Conservation (phyloP, 306 rosid genomes). For the Carpinus fangiana region DNA sequence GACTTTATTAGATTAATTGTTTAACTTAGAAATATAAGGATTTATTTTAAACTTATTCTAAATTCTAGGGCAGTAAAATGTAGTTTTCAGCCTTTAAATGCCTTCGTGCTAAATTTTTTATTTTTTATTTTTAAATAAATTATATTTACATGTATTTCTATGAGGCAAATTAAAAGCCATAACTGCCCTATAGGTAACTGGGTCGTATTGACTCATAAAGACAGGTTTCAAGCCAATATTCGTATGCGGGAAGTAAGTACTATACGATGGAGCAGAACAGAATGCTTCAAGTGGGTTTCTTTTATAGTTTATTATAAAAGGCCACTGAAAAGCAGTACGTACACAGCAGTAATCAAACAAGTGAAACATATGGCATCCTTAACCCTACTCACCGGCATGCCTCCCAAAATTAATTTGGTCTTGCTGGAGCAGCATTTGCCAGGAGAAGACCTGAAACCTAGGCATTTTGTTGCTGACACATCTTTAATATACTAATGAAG, state of each 20-base stretch:
- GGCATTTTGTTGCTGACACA: slow-evolving; percentile 40
- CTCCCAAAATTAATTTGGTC: slow-evolving; percentile 14
- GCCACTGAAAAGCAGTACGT: slow-evolving; percentile 1
- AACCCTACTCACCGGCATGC: slow-evolving; percentile 30
- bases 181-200: slow-evolving; percentile 16
- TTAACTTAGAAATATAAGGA: no score
- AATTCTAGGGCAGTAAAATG: no score
- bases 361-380: slow-evolving; percentile 56
- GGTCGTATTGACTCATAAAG: slow-evolving; percentile 34
- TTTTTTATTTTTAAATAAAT: no score
- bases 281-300: slow-evolving; percentile 13
- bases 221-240: slow-evolving; percentile 22
- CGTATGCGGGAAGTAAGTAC: slow-evolving; percentile 17
- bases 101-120: no score
- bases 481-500: no score
- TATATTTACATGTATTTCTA: no score
- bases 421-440: slow-evolving; percentile 39
- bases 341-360: neutral
- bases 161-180: no score
- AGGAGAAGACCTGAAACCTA: slow-evolving; percentile 40
- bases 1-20: no score
- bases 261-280: no score
- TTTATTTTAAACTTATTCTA: no score
- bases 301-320: neutral
- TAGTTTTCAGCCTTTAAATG: no score